A percentile compares a stretch with the other conserved stretches of the same genome.
These are phyloP conservation scores for Metarhizium album DNA, from an alignment of 2,329 filamentous ascomycete species.

Conservation along the genomic window DNA sequence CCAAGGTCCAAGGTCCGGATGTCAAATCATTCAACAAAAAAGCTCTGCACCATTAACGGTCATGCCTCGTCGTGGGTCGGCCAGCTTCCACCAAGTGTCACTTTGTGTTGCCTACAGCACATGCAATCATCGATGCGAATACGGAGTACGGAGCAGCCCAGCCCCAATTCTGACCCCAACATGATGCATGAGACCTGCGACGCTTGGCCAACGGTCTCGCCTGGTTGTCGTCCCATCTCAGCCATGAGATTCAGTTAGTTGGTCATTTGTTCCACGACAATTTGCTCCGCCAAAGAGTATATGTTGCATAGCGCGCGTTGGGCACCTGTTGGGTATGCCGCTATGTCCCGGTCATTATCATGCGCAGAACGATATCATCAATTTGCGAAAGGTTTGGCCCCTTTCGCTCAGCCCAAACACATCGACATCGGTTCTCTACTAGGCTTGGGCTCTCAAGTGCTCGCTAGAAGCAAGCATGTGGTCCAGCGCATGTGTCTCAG, in stretches of 20 bases:
- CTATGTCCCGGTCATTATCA: background rate
- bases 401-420: background rate
- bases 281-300: background rate
- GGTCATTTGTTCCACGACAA: background rate
- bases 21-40: too few relatives aligned
- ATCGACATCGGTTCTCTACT: background rate
- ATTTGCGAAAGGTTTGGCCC: background rate
- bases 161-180: background rate
- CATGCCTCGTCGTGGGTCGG: background rate
- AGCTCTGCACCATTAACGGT: background rate
- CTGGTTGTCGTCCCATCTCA: background rate
- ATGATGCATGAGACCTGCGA: constrained; percentile 1
- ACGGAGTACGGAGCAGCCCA: background rate
- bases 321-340: constrained; percentile 6
- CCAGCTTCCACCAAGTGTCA: background rate
- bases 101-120: background rate
- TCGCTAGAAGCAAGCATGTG: background rate
- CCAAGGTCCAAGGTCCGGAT: too few relatives aligned
- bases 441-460: background rate
- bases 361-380: background rate
- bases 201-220: background rate
- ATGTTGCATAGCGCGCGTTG: background rate
- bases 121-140: background rate
- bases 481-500: background rate
- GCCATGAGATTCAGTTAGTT: background rate